phyloP scores from a whole-genome alignment of 345 rosid genomes.

The Arabidopsis thaliana region DNA sequence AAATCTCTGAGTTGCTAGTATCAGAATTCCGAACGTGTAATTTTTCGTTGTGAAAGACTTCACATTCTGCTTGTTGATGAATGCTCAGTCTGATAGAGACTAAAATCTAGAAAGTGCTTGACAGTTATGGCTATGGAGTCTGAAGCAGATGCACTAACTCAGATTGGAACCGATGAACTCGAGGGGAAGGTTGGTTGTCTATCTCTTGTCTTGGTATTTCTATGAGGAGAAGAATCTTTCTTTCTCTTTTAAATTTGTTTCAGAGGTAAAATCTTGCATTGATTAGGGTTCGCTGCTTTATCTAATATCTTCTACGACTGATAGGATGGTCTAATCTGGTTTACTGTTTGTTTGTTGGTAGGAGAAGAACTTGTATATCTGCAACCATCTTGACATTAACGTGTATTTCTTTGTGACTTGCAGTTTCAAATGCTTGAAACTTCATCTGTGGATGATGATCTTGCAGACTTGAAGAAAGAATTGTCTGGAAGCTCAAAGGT shows the following conservation, averaged over 20 bases:
- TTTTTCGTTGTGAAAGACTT: not conserved
- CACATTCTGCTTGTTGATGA: not conserved
- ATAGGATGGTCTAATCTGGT: conserved; percentile 14
- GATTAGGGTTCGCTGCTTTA: conserved; percentile 3
- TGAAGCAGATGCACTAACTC: conserved; percentile 59
- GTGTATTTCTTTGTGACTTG: not conserved
- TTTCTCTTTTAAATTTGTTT: conserved; percentile 16
- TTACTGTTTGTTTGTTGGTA: conserved; percentile 5
- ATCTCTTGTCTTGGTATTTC: conserved; percentile 44
- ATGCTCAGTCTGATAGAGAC: conserved; percentile 4
- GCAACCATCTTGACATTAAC: conserved; percentile 18
- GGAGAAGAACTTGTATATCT: not conserved
- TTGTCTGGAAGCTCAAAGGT: conserved; percentile 59
- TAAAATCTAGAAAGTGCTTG: conserved; percentile 31
- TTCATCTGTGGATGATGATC: conserved; percentile 65
- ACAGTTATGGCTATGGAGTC: conserved; percentile 66
- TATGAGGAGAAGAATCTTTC: conserved; percentile 42
- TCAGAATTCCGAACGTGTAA: not conserved
- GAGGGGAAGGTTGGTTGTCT: conserved; percentile 56
- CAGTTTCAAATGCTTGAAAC: conserved; percentile 62
- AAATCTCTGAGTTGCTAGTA: not conserved
- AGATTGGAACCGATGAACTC: conserved; percentile 57
- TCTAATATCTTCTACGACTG: not conserved
- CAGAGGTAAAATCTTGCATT: conserved; percentile 14
- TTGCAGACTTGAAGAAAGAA: conserved; percentile 55